phyloP scores from a whole-genome alignment of 768 basidiomycete genomes.

The Podaxis carcinomalis region DNA sequence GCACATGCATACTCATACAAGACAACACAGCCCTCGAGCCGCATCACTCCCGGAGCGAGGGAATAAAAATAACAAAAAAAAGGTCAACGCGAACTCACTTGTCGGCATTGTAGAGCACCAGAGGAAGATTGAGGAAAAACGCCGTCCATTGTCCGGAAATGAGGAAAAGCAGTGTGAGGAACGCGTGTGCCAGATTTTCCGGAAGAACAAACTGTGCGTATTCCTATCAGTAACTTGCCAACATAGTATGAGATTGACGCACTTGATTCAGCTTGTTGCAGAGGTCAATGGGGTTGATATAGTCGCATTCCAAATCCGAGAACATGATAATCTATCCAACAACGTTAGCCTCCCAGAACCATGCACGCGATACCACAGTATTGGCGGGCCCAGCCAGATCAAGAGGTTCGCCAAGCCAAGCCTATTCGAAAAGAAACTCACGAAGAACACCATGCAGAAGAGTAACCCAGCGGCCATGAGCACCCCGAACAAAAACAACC shows the following conservation, averaged over 20 bases:
- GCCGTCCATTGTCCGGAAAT: constrained; percentile 93
- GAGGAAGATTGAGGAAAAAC: constrained; percentile 84
- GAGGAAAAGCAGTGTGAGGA: constrained; percentile 89
- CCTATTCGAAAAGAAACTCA: constrained; percentile 38
- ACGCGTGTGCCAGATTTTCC: constrained; percentile 93
- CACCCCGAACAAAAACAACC: constrained; percentile 96
- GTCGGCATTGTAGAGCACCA: constrained; percentile 88
- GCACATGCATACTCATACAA: neutral
- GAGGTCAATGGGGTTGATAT: constrained; percentile 99
- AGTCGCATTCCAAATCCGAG: constrained; percentile 98
- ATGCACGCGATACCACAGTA: too few species aligned
- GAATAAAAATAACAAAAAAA: constrained; percentile 5
- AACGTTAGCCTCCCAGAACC: constrained; percentile 7
- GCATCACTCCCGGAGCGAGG: neutral
- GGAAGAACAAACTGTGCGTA: constrained; percentile 84
- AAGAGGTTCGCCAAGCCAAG: neutral
- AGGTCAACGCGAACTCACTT: constrained; percentile 56
- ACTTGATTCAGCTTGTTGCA: constrained; percentile 99
- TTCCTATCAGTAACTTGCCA: neutral
- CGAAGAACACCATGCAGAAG: constrained; percentile 99
- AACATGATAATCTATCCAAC: constrained; percentile 94
- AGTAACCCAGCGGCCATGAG: constrained; percentile 91
- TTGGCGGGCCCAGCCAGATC: neutral
- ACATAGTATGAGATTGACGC: neutral
- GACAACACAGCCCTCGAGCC: too few species aligned